These are phyloP conservation scores for Ustilago sp. DNA, from an alignment of 1,284 basidiomycete species.

Conservation along the genomic window DNA sequence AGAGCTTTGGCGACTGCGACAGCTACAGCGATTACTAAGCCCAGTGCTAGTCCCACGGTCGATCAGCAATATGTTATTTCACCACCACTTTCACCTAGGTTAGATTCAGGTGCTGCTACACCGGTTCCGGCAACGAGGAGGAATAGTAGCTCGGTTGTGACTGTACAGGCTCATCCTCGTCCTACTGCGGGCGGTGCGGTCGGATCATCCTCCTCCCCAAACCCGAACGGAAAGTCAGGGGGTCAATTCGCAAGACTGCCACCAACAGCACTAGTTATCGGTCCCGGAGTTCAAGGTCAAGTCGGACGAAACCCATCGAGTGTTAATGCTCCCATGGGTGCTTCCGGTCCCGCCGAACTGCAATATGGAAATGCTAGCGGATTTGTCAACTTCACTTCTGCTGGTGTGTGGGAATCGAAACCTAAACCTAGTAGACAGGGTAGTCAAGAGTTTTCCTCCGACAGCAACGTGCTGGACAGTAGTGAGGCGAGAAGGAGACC, in stretches of 20 bases:
- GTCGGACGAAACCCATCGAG: conserved; percentile 46
- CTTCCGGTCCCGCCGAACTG: conserved; percentile 29
- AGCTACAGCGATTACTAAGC: conserved; percentile 8
- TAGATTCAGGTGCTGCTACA: conserved; percentile 23
- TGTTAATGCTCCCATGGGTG: conserved; percentile 41
- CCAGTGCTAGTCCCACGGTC: conserved; percentile 34
- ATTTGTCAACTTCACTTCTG: conserved; percentile 59
- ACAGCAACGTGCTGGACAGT: conserved; percentile 11
- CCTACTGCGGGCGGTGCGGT: conserved; percentile 2
- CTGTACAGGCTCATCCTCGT: conserved; percentile 24
- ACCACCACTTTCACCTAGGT: conserved; percentile 31
- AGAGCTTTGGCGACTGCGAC: conserved; percentile 15
- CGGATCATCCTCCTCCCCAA: conserved; percentile 21
- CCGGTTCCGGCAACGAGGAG: conserved; percentile 20
- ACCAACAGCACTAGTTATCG: conserved; percentile 61
- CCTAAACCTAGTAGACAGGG: conserved; percentile 28
- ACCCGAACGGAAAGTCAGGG: conserved; percentile 28
- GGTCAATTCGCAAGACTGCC: conserved; percentile 51
- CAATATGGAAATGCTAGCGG: conserved; percentile 57
- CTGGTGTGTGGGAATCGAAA: conserved; percentile 37
- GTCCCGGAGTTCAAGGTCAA: conserved; percentile 62
- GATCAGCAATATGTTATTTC: conserved; percentile 31
- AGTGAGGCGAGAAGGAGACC: conserved; percentile 16
- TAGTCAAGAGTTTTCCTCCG: conserved; percentile 29
- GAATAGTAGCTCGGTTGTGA: conserved; percentile 27